Base-by-base conservation (phyloP, 352 stramenopile species). In the Phytophthora melonis region DNA sequence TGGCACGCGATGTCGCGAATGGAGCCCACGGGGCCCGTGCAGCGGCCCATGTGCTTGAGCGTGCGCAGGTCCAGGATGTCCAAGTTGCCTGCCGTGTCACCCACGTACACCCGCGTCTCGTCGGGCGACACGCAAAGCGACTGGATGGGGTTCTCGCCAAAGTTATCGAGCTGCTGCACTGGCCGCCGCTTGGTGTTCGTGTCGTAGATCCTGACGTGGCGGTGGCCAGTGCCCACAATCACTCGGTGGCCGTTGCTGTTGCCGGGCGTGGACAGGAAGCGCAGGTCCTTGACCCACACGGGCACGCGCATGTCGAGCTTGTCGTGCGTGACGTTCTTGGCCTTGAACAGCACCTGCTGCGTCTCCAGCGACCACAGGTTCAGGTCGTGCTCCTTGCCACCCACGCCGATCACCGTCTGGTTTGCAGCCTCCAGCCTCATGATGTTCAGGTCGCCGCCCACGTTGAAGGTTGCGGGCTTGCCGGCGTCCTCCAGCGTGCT, bases 1-100 rank as follows among this genome's bases (percentile, higher is more conserved):
- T 98, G 95, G 64, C 89, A 90, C 16, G 84, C 81, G 32, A 99
- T 87, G 74, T 96, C 84, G 27, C 93, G 90, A 43, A 99, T 94
- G 3, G 92, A 97, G 10, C 96, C 96, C 18, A 93, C 91, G 0
- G 94, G 91, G 8, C 93, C 94, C 13, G 93, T 96, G 63, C 92
- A 98, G 27, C 92, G 84, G 18, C 91, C 92, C 69, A 94, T 86
- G 63, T 95, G 79, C 79, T 90, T 90, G 58, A 98, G 75, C 56
- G 78, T 97, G 16, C 95, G 87, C 58, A 98, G 68, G 77, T 99
- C 95, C 27, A 98, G 55, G 25, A 93, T 81, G 58, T 97, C 89
- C 62, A 98, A 75, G 72, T 95, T 91, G 19, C 96, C 96, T 19
- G 89, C 86, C n/a, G 93, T 91, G 77, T 98, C 94, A 18, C 90